These are phyloP conservation scores for Byssothecium circinans DNA, from an alignment of 2,329 filamentous ascomycete genomes.

Conservation along the genomic window DNA sequence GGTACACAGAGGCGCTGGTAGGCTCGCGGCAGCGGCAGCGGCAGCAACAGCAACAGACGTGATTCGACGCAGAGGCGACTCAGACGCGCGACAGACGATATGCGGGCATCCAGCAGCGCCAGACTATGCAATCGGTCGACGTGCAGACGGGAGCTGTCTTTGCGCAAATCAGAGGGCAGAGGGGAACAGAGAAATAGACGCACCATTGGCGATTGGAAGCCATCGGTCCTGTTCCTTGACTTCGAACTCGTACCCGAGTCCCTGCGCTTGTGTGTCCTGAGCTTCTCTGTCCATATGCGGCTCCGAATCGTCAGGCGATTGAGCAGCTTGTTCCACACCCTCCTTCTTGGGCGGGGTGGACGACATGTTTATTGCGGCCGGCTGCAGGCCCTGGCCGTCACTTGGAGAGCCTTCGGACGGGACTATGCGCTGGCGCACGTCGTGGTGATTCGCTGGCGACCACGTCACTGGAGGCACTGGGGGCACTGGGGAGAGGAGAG, in stretches of 20 bases:
- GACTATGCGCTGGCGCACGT: slow-evolving; percentile 49
- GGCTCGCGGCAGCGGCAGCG: slow-evolving; percentile 19
- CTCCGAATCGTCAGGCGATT: slow-evolving; percentile 88
- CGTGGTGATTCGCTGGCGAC: slow-evolving; percentile 43
- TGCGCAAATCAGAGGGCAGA: slow-evolving; percentile 44
- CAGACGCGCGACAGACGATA: slow-evolving; percentile 53
- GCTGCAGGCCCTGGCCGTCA: slow-evolving; percentile 41
- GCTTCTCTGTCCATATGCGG: slow-evolving; percentile 85
- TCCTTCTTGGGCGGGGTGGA: slow-evolving; percentile 84
- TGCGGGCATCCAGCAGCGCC: slow-evolving; percentile 51
- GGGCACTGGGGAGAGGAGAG: slow-evolving; percentile 2
- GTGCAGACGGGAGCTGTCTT: slow-evolving; percentile 36
- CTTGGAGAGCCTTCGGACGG: slow-evolving; percentile 41
- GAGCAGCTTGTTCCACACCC: slow-evolving; percentile 90
- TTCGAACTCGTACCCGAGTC: slow-evolving; percentile 88
- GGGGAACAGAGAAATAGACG: slow-evolving; percentile 55
- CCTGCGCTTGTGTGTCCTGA: slow-evolving; percentile 75
- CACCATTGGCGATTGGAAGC: slow-evolving; percentile 99
- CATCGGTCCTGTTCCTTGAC: slow-evolving; percentile 99
- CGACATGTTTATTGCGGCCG: slow-evolving; percentile 77
- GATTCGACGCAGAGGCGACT: slow-evolving; percentile 51
- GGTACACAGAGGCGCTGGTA: slow-evolving; percentile 27
- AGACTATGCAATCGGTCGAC: slow-evolving; percentile 48
- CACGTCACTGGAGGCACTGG: slow-evolving; percentile 42
- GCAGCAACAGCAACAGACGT: slow-evolving; percentile 36